These are phyloP conservation scores for Boletus sp. DNA, from an alignment of 768 basidiomycete species.

Conservation along the genomic window DNA sequence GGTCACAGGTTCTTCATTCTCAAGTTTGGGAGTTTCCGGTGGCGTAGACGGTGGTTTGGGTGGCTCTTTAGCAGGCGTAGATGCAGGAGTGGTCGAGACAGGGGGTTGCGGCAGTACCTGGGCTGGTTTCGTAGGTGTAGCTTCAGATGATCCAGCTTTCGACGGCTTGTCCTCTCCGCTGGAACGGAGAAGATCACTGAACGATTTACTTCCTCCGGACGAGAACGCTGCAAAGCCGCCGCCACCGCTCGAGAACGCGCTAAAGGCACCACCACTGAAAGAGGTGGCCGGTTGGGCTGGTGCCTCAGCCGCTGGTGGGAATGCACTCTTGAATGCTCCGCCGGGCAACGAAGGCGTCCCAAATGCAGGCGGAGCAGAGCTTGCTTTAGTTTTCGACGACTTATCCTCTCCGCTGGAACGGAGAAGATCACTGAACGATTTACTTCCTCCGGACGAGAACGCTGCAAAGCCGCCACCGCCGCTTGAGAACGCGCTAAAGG, in stretches of 20 bases:
- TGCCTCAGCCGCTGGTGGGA: conserved; percentile 9
- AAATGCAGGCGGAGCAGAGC: conserved; percentile 33
- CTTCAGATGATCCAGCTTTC: conserved; percentile 19
- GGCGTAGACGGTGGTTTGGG: neutral
- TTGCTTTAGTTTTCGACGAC: conserved; percentile 18
- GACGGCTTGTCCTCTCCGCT: conserved; percentile 30
- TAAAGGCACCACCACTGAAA: conserved; percentile 25
- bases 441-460: conserved; percentile 44
- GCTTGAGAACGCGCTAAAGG: conserved; percentile 31
- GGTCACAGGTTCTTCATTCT: neutral
- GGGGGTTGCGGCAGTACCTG: neutral
- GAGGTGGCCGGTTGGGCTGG: conserved; percentile 10
- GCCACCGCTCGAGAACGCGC: conserved; percentile 28
- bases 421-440: conserved; percentile 64
- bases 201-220: conserved; percentile 48
- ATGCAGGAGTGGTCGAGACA: conserved; percentile 11
- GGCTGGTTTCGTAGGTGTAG: conserved; percentile 6
- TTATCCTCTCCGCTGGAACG: conserved; percentile 37
- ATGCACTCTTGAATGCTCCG: conserved; percentile 17
- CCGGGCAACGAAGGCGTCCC: conserved; percentile 38
- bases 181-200: conserved; percentile 56
- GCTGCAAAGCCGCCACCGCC: conserved; percentile 48
- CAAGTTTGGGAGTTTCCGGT: neutral
- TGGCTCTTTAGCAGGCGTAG: conserved; percentile 16
- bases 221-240: conserved; percentile 56